Evolutionary conservation across 768 basidiomycete genomes (phyloP).

Genomic region (Pleurotus platypus): DNA sequence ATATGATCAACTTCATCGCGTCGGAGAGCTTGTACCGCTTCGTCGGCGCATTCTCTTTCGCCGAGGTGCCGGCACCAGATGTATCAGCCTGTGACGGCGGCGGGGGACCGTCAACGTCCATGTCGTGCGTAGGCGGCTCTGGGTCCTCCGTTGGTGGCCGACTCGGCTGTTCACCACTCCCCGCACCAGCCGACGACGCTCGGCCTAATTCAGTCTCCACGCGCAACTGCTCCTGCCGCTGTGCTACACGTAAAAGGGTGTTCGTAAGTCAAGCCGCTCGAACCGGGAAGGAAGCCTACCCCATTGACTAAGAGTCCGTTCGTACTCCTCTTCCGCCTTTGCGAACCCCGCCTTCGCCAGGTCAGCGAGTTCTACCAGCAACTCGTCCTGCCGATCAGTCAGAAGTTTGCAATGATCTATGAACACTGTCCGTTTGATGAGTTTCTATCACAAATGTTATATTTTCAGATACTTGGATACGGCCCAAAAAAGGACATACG

Average conservation of each 20-base stretch:
- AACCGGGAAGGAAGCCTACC: constrained; percentile 35
- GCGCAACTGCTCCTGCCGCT: constrained; percentile 53
- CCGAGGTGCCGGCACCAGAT: constrained; percentile 23
- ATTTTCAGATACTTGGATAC: too few relatives aligned
- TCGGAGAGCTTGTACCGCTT: constrained; percentile 82
- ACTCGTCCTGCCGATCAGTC: constrained; percentile 60
- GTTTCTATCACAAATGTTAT: constrained; percentile 54
- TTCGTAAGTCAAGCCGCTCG: not conserved
- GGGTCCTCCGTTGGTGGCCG: constrained; percentile 41
- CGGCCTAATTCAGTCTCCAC: constrained; percentile 26
- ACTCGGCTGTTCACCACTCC: constrained; percentile 22
- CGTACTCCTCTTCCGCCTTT: constrained; percentile 75
- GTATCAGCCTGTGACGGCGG: constrained; percentile 10
- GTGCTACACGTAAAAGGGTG: constrained; percentile 26
- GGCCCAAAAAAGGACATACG: constrained; percentile 34
- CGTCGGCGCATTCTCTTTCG: constrained; percentile 41
- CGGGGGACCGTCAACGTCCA: constrained; percentile 31
- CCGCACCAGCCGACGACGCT: constrained; percentile 23
- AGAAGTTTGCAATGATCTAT: constrained; percentile 66
- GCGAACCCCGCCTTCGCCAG: constrained; percentile 64
- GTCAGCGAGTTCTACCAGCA: constrained; percentile 58
- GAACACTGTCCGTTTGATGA: constrained; percentile 89
- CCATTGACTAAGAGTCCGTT: constrained; percentile 67
- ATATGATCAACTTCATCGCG: constrained; percentile 73
- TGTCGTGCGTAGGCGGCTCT: constrained; percentile 11